A percentile compares a stretch with the other conserved stretches of the same genome.
phyloP scores from a whole-genome alignment of 495 filamentous ascomycete genomes.

The Aspergillus carlsbadensis region DNA sequence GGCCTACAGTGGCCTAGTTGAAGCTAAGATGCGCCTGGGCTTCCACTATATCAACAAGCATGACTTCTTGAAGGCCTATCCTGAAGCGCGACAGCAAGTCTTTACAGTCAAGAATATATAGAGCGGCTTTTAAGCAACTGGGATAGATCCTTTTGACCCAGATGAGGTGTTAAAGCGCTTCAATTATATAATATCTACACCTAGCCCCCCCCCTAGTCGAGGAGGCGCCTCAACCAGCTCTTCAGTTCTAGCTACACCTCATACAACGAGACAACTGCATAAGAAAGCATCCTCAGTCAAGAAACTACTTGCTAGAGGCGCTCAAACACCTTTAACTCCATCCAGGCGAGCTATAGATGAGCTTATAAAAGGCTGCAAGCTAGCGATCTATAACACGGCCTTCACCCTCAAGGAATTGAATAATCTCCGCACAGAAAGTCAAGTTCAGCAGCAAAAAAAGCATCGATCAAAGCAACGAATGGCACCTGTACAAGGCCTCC shows the following conservation, averaged over 20 bases:
- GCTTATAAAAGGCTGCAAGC: not conserved
- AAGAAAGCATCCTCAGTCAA: not conserved
- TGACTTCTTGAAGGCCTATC: constrained; percentile 16
- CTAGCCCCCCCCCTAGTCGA: not conserved
- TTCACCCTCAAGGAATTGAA: no score
- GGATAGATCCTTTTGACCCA: constrained; percentile 9
- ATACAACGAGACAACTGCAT: constrained; percentile 3
- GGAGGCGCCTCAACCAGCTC: not conserved
- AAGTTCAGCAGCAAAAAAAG: not conserved
- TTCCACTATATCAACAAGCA: constrained; percentile 19
- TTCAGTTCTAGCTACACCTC: not conserved
- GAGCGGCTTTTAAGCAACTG: constrained; percentile 10
- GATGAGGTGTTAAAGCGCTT: not conserved
- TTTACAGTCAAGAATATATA: constrained; percentile 15
- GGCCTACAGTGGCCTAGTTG: constrained; percentile 6
- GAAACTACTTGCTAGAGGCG: not conserved
- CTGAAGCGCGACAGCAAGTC: constrained; percentile 1
- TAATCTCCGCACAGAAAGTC: no score
- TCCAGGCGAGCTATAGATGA: not conserved
- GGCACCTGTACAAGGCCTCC: no score
- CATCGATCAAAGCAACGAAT: no score
- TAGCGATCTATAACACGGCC: no score
- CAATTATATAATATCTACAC: not conserved
- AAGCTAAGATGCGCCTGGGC: constrained; percentile 3
- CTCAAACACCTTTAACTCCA: not conserved